Evolutionary conservation across 1,139 yeast genomes (phyloP).

Genomic region (Geotrichum klebahnii): DNA sequence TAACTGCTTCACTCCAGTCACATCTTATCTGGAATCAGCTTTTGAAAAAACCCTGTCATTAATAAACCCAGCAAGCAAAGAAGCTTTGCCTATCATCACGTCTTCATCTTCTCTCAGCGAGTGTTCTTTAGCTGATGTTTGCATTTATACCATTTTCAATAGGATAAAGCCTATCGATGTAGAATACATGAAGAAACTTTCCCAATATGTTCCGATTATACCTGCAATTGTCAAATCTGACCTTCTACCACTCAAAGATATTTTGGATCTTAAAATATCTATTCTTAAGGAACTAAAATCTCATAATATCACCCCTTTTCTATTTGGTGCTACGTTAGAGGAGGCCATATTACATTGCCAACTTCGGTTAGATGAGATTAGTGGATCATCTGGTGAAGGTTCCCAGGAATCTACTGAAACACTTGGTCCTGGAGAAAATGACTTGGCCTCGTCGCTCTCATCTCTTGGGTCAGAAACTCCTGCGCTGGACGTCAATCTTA

Average conservation of each 20-base stretch:
- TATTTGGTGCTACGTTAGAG: conserved; percentile 29
- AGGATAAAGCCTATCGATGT: conserved; percentile 29
- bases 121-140: conserved; percentile 35
- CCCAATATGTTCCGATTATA: conserved; percentile 32
- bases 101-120: conserved; percentile 32
- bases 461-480: neutral
- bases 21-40: conserved; percentile 31
- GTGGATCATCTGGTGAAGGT: too few species aligned
- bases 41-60: conserved; percentile 32
- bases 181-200: conserved; percentile 29
- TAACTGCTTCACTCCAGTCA: conserved; percentile 25
- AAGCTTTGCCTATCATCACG: conserved; percentile 28
- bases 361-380: neutral
- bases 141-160: conserved; percentile 31
- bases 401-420: neutral
- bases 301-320: conserved; percentile 29
- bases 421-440: neutral
- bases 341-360: conserved; percentile 26
- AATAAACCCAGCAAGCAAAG: conserved; percentile 30
- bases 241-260: conserved; percentile 24
- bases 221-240: conserved; percentile 35
- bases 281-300: conserved; percentile 27
- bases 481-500: neutral
- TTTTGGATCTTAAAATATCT: conserved; percentile 27
- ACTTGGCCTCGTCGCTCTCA: neutral